Evolutionary conservation across 495 filamentous ascomycete species (phyloP), one percentile per base, ranked within the genome.

Genomic region (Penicillium atrosanguineum): DNA sequence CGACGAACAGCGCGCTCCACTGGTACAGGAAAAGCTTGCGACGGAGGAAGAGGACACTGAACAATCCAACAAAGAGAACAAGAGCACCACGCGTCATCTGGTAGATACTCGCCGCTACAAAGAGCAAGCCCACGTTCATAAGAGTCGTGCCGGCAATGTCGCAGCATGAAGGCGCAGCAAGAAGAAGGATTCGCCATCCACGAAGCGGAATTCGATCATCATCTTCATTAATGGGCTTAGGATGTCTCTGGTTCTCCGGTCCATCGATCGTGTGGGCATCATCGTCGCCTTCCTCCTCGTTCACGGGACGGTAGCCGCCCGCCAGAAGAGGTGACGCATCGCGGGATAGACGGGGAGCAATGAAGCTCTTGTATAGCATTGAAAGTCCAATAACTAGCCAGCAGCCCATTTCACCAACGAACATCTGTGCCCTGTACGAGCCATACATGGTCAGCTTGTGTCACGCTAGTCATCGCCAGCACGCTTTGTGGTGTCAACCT

Each of bases 61-160:
- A 97, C 0, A 97, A 71, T 0, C 94, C 94, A 11, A 98, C 94
- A 53, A 97, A 98, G 5, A 98, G 77, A 15, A 97, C 92, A 23
- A 98, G 77, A 0, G 94, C 93, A 15, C 94, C 94, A 25, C 94
- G 81, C 8, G 93, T 97, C 94, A 98, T 98, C 69, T 98, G 94
- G 76, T 97, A 98, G 61, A 98, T 95, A 55, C 86, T 91, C 0
- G 94, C 90, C 1, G 89, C 94, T 9, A 97, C 91, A 61, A 97
- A 95, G 43, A 97, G 79, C 52, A 98, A 75, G 12, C 94, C 94
- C 6, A 91, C 87, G 68, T 97, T 98, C 88, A 98, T 96, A 21
- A 97, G 84, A 18, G 94, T 98, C 4, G 94, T 98, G 20, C 89
- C 94, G 5, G 87, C 79, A 55, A 98, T 95, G 65, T 98, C 94